phyloP scores from a whole-genome alignment of 2,329 filamentous ascomycete genomes.

The Hypoxylon sp. region DNA sequence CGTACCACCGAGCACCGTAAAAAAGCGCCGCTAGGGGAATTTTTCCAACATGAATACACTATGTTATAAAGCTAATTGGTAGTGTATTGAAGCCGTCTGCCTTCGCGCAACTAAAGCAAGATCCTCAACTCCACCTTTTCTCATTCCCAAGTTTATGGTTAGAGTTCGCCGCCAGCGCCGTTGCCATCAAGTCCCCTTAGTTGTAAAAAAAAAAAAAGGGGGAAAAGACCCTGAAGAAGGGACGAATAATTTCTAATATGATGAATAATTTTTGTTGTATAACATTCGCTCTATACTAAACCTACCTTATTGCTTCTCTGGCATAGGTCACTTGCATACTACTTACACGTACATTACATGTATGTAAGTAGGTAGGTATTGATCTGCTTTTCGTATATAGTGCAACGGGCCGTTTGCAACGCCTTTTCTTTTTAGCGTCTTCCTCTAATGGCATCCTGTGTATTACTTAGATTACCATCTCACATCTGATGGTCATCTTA shows the following conservation, averaged over 20 bases:
- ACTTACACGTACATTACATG: not conserved
- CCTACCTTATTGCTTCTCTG: too few species aligned
- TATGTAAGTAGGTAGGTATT: not conserved
- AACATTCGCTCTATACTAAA: too few species aligned
- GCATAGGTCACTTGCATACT: too few species aligned
- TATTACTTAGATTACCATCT: constrained; percentile 6
- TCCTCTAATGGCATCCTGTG: constrained; percentile 14
- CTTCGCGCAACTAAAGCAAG: constrained; percentile 15
- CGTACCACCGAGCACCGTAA: constrained; percentile 1
- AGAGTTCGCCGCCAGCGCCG: constrained; percentile 37
- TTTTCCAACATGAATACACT: not conserved
- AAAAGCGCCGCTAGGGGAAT: not conserved
- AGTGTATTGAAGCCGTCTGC: constrained; percentile 22
- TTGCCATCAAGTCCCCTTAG: constrained; percentile 17
- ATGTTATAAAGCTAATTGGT: constrained; percentile 8
- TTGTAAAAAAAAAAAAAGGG: constrained; percentile 6
- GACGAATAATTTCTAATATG: constrained; percentile 7
- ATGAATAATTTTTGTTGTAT: not conserved
- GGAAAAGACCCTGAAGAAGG: constrained; percentile 15
- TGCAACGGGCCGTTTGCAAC: constrained; percentile 13
- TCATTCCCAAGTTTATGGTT: constrained; percentile 41
- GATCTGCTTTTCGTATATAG: constrained; percentile 20
- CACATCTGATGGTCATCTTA: not conserved
- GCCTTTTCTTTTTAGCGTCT: not conserved
- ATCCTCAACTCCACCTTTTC: constrained; percentile 28